Evolutionary conservation across 169 alveolate genomes (phyloP), one percentile per base, ranked within the genome.

Genomic region (Cytauxzoon felis): DNA sequence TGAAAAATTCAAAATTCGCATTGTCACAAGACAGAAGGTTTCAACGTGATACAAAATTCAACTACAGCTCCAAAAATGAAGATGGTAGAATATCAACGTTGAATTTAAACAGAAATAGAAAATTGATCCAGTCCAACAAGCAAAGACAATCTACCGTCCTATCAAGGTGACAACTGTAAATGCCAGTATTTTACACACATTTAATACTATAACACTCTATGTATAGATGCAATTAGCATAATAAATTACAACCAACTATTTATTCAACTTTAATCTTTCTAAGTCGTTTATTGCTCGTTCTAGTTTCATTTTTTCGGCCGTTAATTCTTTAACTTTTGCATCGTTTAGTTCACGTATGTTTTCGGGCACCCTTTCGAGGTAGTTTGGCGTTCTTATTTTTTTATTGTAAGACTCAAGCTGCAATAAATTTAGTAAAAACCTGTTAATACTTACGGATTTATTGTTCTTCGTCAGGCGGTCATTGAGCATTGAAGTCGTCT

Each of bases 1-100:
- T 89, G 94, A 87, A 86, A 78, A 88, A 89, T 49, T 92, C 94
- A 33, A 89, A 89, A 91, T 89, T 81, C 59, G 87, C 82, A 45
- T 52, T 57, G 11, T 57, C 84, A 24, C 86, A 76, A 62, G 86
- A 76, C 38, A 41, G 86, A 24, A 41, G 84, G 36, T 73, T 63
- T 72, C 84, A 73, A 57, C 78, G 84, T n/a, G 84, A 73, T 48
- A 33, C 45, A 51, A 51, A 65, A 33, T 73, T 40, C 78, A 8
- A 42, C 50, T 73, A 73, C 66, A 72, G 78, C 2, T 29, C 69
- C 52, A 38, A 71, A 6, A 69, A 68, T 33, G 84, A 73, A 50
- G 84, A 73, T 32, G 76, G 84, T 18, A 52, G 69, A 48, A 34
- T 47, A 33, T 58, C 84, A 5, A 51, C 69, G n/a, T 27, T 60